Evolutionary conservation across 331 rosid genomes (phyloP).

Genomic region (Ulmus americana): DNA sequence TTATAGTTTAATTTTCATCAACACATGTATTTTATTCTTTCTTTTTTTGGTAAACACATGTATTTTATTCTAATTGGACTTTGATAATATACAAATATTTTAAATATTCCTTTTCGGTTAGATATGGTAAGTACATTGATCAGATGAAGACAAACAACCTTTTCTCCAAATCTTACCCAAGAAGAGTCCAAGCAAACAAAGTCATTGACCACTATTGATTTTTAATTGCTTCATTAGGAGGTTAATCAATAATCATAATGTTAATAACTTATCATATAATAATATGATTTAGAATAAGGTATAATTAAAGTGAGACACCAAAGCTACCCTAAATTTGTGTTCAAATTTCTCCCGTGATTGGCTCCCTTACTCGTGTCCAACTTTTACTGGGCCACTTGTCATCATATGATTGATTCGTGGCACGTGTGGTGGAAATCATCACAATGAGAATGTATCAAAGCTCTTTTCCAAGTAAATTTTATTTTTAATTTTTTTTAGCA

Average conservation of each 20-base stretch:
- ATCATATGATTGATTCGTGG: conserved; percentile 23
- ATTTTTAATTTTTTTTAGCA: conserved; percentile 1
- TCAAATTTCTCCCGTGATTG: conserved; percentile 65
- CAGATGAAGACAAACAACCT: conserved; percentile 51
- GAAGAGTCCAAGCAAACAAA: conserved; percentile 18
- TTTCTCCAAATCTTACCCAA: conserved; percentile 47
- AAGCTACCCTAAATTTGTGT: conserved; percentile 24
- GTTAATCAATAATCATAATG: conserved; percentile 17
- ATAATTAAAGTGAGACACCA: conserved; percentile 25
- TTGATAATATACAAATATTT: conserved; percentile 8
- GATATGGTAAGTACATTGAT: conserved; percentile 18
- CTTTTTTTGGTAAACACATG: too few species aligned
- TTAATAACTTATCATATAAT: conserved; percentile 35
- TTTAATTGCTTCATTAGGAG: conserved; percentile 1
- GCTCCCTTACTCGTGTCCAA: conserved; percentile 31
- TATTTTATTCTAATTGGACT: conserved; percentile 1
- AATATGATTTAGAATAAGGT: conserved; percentile 17
- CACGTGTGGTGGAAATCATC: conserved; percentile 48
- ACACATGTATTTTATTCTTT: neutral
- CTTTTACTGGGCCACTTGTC: conserved; percentile 21
- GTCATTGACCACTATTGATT: conserved; percentile 8
- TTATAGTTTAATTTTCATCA: neutral
- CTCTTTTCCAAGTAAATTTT: conserved; percentile 8
- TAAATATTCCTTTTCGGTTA: conserved; percentile 31
- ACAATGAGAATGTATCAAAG: conserved; percentile 10